Base-by-base conservation (phyloP, 495 filamentous ascomycete genomes). In the Lepraria neglecta region DNA sequence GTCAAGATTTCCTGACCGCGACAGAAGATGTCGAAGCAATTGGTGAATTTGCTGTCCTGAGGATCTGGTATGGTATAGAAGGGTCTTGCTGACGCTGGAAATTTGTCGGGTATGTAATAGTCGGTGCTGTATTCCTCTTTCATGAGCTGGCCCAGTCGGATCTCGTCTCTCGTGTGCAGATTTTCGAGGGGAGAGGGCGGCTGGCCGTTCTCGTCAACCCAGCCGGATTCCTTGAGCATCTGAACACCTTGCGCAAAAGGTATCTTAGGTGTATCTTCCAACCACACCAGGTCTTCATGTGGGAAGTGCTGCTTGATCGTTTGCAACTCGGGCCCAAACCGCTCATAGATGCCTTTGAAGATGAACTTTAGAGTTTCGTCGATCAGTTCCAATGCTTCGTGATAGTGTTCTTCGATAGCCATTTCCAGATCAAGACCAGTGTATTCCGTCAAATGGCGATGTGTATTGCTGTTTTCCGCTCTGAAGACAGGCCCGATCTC, bases 361-460 rank as follows among this genome's bases (percentile, higher is more conserved):
- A 96, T 95, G 67, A 85, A 77, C 65, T 96, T 84, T 67, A 97
- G 85, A 9, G 87, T 84, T 35, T 80, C 80, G 69, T 96, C 91
- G 12, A 96, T 76, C 52, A 85, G 79, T 47, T 86, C 74, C 12
- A 89, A 75, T 66, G 91, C 90, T 71, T 97, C 92, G 64, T 87
- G 82, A 72, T 96, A 96, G 72, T 91, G 82, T 59, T 95, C 83
- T 56, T 92, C 86, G 68, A 96, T 95, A 12, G 90, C 87, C 91
- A 97, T 96, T 73, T 97, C 92, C 56, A 97, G 67, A 86, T 97
- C 92, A 59, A 97, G 81, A 60, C 92, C 92, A 15, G 89, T 96
- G 73, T 95, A 96, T 71, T 96, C 92, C 4, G 91, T 96, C 85
- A 96, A 85, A 70, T 96, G 92, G 57, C 92, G 82, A 64, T 95